Evolutionary conservation across 306 rosid genomes (phyloP), one percentile per base, ranked within the genome.

Genomic region (Trifolium subterraneum): DNA sequence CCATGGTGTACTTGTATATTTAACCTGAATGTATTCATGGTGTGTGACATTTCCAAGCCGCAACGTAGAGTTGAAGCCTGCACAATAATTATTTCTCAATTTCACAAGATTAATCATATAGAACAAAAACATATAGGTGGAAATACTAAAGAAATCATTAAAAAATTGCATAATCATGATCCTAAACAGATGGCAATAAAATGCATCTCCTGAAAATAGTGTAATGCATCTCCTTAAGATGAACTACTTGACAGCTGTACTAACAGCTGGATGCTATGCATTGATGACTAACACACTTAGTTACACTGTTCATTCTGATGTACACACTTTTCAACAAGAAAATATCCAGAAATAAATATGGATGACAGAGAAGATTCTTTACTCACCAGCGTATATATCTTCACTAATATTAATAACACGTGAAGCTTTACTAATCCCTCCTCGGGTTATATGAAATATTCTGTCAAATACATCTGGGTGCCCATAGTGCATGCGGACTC

Each of bases 401-500:
- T 94, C 98, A 85, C 98, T 93, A 69, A 93, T 93, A 77, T 94
- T 94, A 66, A 94, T 91, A 64, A 94, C 96, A 59, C 98, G 96
- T 8, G 98, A 94, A 16, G 97, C 88, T 87, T 94, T 94, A 81
- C 98, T 91, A 72, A 94, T 91, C 76, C 98, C 98, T 74, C 98
- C 98, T 11, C 98, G 89, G 44, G 98, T 91, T 74, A 90, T 88
- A 75, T 93, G 98, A 86, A 93, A 93, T 74, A 94, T 73, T 58
- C 98, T 86, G 72, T 94, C 98, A 85, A 94, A 94, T 64, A 94
- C 97, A 83, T 94, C 98, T 9, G 98, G 98, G 78, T 94, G 97
- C 54, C 98, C 98, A 80, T 94, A 94, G 86, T 94, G 98, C 98
- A 94, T 94, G 51, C 98, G 96, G n/a, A 91, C 96, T 71, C 98